phyloP scores from a whole-genome alignment of 179 eudicot species.

The Vitellaria paradoxa region DNA sequence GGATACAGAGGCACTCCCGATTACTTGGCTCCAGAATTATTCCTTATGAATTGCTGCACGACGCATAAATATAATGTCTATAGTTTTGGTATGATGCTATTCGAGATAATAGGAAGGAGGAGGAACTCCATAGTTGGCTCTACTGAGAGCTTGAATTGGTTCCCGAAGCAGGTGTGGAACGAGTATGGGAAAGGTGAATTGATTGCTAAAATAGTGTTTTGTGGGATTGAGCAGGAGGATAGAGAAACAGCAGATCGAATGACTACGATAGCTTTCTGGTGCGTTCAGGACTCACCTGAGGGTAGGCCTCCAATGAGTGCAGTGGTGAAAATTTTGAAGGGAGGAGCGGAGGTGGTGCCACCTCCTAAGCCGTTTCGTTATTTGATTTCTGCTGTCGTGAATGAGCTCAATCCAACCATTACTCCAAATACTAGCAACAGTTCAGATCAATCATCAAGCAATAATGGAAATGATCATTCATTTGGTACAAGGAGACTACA shows the following conservation, averaged over 20 bases:
- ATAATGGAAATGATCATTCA: no score
- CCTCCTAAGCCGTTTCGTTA: conserved; percentile 7
- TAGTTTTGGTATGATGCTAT: conserved; percentile 56
- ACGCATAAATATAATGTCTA: conserved; percentile 55
- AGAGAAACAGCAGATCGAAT: conserved; percentile 35
- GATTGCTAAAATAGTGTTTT: conserved; percentile 18
- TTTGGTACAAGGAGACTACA: no score
- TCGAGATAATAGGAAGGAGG: conserved; percentile 61
- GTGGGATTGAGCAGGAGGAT: conserved; percentile 36
- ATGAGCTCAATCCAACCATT: background rate
- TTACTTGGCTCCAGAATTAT: conserved; percentile 53
- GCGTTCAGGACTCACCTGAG: conserved; percentile 50
- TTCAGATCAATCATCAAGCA: no score
- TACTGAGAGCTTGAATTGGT: conserved; percentile 42
- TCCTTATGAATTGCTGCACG: conserved; percentile 32
- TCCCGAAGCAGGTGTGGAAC: conserved; percentile 42
- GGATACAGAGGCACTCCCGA: conserved; percentile 57
- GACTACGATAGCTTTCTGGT: conserved; percentile 54
- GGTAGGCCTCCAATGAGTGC: conserved; percentile 49
- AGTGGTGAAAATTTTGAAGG: conserved; percentile 56
- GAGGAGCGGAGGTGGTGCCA: conserved; percentile 28
- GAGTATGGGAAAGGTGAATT: conserved; percentile 35
- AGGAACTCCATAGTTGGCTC: conserved; percentile 27
- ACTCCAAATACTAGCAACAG: no score
- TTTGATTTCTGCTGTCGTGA: conserved; percentile 8